Evolutionary conservation across 805 yeast genomes (phyloP), one percentile per base, ranked within the genome.

Genomic region (Komagataella ulmi): DNA sequence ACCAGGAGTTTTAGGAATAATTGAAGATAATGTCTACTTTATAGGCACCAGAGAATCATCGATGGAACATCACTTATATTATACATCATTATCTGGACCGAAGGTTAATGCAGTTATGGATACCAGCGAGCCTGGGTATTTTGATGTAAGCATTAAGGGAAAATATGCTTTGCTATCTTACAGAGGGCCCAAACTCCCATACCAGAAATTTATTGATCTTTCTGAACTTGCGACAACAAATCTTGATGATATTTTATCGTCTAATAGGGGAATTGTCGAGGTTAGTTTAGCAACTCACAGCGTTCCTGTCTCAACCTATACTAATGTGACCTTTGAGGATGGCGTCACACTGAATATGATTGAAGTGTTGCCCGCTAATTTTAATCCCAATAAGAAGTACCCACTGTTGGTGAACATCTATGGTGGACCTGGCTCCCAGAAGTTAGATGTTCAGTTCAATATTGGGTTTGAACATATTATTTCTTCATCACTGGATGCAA

Each of bases 381-480:
- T 83, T 57, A 67, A 80, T 54, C 53, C 60, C 1, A 50, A 49
- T 7, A 64, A 63, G 45, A 72, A 75, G 54, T 79, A 84, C 58
- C 90, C 93, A 0, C 55, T 86, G 10, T 63, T 86, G 46, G 88
- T 85, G 2, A 75, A 77, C 53, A 81, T 78, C 0, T 86, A 86
- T 61, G 93, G 89, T 3, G 95, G 93, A 0, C 95, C 95, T 1
- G 95, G 93, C 0, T 80, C 86, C 3, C 82, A 80, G 56, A 74
- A 77, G 23, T 75, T 77, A 8, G 70, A 68, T 44, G 70, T 77
- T 14, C 62, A 67, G 19, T 80, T 74, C 55, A 61, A 62, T 7
- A 65, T 78, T 21, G 79, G 76, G 7, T 80, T 84, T 56, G 83
- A 81, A 56, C 83, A 82, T 49, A 70, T 78, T 3, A 74, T 80